Conservation (phyloP, 495 filamentous ascomycete species). For the Tuber indicum region DNA sequence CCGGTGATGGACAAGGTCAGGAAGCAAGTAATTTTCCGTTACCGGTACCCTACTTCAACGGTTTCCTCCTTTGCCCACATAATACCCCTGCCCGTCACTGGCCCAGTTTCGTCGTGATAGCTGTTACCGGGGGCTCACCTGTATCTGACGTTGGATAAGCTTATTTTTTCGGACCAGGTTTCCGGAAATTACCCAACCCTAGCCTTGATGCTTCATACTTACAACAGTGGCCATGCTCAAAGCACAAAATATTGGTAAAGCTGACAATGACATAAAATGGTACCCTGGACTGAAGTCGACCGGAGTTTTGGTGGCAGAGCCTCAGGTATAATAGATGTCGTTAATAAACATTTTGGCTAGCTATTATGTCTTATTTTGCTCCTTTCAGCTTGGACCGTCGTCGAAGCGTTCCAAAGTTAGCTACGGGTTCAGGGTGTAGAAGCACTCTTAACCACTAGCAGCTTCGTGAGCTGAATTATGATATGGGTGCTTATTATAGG, state of each 20-base stretch:
- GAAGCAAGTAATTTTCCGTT: too few relatives aligned
- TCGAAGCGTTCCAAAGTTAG: background rate
- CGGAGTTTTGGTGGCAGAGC: background rate
- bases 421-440: background rate
- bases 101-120: too few relatives aligned
- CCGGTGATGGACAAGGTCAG: too few relatives aligned
- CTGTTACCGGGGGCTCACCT: too few relatives aligned
- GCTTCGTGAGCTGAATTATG: too few relatives aligned
- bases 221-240: too few relatives aligned
- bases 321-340: background rate
- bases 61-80: too few relatives aligned
- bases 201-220: background rate
- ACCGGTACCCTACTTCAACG: too few relatives aligned
- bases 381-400: background rate
- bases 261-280: background rate
- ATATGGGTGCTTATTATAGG: too few relatives aligned
- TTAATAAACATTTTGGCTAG: background rate
- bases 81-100: too few relatives aligned
- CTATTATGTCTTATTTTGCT: background rate
- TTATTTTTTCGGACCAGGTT: background rate
- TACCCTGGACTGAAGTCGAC: background rate
- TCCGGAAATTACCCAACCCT: background rate
- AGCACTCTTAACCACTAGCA: background rate
- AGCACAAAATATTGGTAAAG: background rate
- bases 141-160: background rate